A percentile compares a stretch with the other conserved stretches of the same genome.
These are phyloP conservation scores for Umbelopsis sp. DNA, from an alignment of 192 early-diverging fungal species.

Conservation along the genomic window DNA sequence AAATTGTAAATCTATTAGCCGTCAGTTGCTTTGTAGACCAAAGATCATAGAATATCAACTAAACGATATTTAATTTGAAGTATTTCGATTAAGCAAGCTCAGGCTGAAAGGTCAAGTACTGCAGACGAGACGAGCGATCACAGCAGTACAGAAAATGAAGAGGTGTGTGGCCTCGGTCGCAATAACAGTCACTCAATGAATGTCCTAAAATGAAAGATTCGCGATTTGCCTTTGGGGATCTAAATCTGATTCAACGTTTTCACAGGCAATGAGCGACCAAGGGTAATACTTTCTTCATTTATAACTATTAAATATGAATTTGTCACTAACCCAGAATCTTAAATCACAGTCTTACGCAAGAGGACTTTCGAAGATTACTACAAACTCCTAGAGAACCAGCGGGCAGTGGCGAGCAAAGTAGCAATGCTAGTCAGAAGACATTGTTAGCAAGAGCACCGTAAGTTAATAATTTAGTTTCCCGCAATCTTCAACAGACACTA, in stretches of 20 bases:
- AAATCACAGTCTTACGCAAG: slow-evolving; percentile 61
- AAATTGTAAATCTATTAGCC: too few relatives aligned
- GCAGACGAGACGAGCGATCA: too few relatives aligned
- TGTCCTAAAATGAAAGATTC: too few relatives aligned
- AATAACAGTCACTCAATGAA: too few relatives aligned
- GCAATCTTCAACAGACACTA: not conserved
- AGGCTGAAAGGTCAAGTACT: too few relatives aligned
- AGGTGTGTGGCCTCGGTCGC: too few relatives aligned
- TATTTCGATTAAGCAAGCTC: too few relatives aligned
- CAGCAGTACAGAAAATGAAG: too few relatives aligned
- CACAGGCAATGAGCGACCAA: not conserved
- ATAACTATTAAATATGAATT: not conserved
- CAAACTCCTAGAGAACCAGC: slow-evolving; percentile 63
- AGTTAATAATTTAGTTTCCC: not conserved
- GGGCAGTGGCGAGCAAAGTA: slow-evolving; percentile 26
- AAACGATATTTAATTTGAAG: too few relatives aligned
- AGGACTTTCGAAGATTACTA: slow-evolving; percentile 79
- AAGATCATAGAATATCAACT: too few relatives aligned
- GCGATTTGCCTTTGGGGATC: too few relatives aligned
- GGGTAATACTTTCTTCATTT: not conserved
- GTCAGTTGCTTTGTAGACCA: too few relatives aligned
- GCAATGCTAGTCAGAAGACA: slow-evolving; percentile 25
- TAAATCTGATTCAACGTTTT: not conserved
- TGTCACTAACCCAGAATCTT: not conserved
- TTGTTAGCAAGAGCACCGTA: slow-evolving; percentile 38